Conservation (phyloP, 305 asterid genomes). For the Fraxinus xanthoxyloides region DNA sequence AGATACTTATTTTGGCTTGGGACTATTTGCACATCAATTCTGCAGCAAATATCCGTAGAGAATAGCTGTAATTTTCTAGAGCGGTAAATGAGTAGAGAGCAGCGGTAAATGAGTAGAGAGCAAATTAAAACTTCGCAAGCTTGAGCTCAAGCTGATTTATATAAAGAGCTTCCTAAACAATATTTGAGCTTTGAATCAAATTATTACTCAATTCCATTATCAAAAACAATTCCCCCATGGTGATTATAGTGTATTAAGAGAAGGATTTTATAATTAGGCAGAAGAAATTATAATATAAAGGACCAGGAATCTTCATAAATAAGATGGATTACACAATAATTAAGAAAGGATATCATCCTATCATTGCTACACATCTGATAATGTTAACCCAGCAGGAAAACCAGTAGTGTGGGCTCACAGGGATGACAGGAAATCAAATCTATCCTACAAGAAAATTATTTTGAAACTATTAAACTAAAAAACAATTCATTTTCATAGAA, state of each 20-base stretch:
- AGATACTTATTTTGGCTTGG: background rate
- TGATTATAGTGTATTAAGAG: background rate
- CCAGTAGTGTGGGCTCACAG: background rate
- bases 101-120: background rate
- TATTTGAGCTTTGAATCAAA: background rate
- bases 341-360: background rate
- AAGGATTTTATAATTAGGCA: background rate
- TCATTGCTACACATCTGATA: background rate
- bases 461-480: background rate
- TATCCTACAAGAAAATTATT: background rate
- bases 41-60: background rate
- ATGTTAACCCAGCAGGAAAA: background rate
- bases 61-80: background rate
- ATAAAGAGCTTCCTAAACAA: background rate
- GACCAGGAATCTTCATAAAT: background rate
- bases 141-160: background rate
- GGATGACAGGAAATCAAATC: background rate
- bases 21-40: background rate
- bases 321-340: background rate
- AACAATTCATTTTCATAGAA: background rate
- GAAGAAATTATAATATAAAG: background rate
- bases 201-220: background rate
- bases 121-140: background rate
- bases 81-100: background rate
- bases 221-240: background rate